phyloP scores from a whole-genome alignment of 2,329 filamentous ascomycete species.

The Dichotomopilus funicola region DNA sequence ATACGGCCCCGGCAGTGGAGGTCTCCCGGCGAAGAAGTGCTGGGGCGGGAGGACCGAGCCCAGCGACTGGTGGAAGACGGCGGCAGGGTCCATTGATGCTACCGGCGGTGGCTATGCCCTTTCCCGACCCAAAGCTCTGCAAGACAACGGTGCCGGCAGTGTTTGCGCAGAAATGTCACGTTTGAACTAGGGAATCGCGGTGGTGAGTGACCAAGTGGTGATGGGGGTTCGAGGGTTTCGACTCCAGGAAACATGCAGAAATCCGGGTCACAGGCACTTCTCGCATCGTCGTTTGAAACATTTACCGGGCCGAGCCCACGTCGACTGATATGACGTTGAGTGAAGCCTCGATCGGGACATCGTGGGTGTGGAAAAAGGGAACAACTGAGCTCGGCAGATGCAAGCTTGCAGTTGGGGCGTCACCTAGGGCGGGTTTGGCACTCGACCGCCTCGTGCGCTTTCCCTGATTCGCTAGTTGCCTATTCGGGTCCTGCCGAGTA shows the following conservation, averaged over 20 bases:
- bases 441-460: not conserved
- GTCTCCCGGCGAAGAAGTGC: constrained; percentile 23
- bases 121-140: not conserved
- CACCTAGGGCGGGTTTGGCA: not conserved
- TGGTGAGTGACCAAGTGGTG: not conserved
- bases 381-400: not conserved
- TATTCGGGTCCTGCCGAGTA: not conserved
- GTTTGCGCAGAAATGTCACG: not conserved
- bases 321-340: not conserved
- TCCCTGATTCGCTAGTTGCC: not conserved
- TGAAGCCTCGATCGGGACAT: not conserved
- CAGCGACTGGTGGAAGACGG: constrained; percentile 54
- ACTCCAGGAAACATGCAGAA: not conserved
- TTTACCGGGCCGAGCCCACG: not conserved
- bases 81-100: constrained; percentile 50
- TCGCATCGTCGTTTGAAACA: not conserved
- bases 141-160: not conserved
- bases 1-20: constrained; percentile 23
- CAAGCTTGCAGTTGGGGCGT: not conserved
- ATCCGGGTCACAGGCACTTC: not conserved
- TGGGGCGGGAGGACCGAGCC: constrained; percentile 30
- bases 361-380: not conserved
- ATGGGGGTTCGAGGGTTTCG: not conserved
- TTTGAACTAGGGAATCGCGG: too few relatives aligned
- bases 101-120: not conserved